phyloP scores from a whole-genome alignment of 2,329 filamentous ascomycete species.

The Xylariaceae sp. region DNA sequence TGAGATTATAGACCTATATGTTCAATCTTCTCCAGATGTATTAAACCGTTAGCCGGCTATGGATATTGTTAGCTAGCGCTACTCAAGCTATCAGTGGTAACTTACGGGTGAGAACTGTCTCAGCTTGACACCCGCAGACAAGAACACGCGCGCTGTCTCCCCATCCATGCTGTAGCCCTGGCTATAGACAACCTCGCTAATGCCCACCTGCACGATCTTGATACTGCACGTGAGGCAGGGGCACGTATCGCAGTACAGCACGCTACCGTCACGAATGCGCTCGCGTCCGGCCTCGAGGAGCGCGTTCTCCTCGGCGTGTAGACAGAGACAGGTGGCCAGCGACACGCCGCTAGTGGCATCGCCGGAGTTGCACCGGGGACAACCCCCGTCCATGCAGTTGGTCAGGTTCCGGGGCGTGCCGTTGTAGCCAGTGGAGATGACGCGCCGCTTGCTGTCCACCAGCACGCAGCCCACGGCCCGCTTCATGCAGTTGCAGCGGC shows the following conservation, averaged over 20 bases:
- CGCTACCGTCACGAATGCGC: constrained; percentile 79
- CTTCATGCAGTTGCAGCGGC: constrained; percentile 98
- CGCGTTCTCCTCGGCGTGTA: constrained; percentile 99
- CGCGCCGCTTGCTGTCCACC: constrained; percentile 77
- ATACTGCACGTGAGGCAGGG: constrained; percentile 97
- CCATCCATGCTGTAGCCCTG: constrained; percentile 94
- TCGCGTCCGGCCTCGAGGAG: constrained; percentile 92
- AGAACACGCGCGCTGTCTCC: constrained; percentile 80
- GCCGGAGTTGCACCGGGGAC: constrained; percentile 81
- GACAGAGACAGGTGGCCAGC: constrained; percentile 86
- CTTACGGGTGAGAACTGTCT: constrained; percentile 86
- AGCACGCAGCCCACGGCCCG: constrained; percentile 92
- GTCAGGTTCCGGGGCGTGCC: constrained; percentile 87
- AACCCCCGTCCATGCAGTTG: constrained; percentile 94
- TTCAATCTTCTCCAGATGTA: constrained; percentile 55
- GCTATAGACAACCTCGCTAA: constrained; percentile 92
- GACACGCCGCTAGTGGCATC: constrained; percentile 70
- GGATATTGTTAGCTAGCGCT: constrained; percentile 1
- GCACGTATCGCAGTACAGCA: constrained; percentile 94
- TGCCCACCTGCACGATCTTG: constrained; percentile 97
- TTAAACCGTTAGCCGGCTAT: constrained; percentile 59
- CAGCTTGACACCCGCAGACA: constrained; percentile 80
- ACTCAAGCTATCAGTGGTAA: constrained; percentile 29
- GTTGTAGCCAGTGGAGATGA: constrained; percentile 96
- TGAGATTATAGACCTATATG: constrained; percentile 13